phyloP scores from a whole-genome alignment of 2,329 filamentous ascomycete genomes.

The Fusarium chaquense region DNA sequence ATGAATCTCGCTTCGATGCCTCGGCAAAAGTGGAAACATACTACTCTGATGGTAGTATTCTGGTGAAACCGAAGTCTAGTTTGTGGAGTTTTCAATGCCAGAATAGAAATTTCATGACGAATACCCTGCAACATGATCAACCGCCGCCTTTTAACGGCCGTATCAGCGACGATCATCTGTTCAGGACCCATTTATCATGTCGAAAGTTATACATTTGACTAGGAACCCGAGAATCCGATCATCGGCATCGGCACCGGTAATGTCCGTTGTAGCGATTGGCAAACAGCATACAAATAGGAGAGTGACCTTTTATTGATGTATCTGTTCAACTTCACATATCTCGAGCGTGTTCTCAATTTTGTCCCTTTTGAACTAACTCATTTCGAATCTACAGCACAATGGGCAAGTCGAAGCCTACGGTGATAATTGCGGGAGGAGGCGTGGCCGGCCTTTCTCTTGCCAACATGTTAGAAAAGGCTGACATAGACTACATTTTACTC shows the following conservation, averaged over 20 bases:
- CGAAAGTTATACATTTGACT: not conserved
- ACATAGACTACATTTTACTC: constrained; percentile 62
- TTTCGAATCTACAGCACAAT: not conserved
- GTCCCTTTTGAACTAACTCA: no score
- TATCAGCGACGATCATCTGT: not conserved
- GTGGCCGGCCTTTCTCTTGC: constrained; percentile 27
- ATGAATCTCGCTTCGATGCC: not conserved
- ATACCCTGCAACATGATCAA: not conserved
- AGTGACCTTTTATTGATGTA: no score
- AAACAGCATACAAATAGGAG: not conserved
- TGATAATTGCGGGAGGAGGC: constrained; percentile 26
- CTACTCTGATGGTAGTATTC: not conserved
- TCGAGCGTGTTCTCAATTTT: accelerated
- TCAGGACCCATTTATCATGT: not conserved
- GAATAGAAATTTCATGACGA: not conserved
- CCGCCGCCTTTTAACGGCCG: not conserved
- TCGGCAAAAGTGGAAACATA: not conserved
- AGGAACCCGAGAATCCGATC: not conserved
- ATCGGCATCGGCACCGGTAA: not conserved
- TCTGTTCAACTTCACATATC: not conserved
- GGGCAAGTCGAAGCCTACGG: not conserved
- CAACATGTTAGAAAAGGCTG: constrained; percentile 19
- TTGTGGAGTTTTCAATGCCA: not conserved
- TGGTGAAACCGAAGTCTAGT: not conserved
- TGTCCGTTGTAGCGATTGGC: not conserved